Percentiles rank a stretch among this genome's conserved stretches.
phyloP scores from a whole-genome alignment of 192 early-diverging fungal genomes.

The Glomus cerebriforme region DNA sequence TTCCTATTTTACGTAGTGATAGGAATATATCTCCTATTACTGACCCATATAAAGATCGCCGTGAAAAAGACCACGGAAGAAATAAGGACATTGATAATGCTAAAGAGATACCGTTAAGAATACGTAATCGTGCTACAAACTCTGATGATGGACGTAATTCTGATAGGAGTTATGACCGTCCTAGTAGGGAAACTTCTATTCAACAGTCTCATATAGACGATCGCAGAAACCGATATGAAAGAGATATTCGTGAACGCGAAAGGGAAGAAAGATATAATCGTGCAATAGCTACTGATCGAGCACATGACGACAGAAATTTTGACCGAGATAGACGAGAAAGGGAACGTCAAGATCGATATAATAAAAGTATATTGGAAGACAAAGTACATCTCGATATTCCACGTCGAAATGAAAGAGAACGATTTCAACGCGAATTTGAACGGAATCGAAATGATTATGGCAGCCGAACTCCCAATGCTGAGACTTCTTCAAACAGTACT shows the following conservation, averaged over 20 bases:
- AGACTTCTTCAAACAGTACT: slow-evolving; percentile 15
- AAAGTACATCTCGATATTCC: slow-evolving; percentile 15
- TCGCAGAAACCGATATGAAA: neutral
- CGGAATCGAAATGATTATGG: neutral
- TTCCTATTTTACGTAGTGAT: neutral
- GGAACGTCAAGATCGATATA: slow-evolving; percentile 19
- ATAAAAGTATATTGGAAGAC: slow-evolving; percentile 18
- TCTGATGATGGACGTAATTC: slow-evolving; percentile 21
- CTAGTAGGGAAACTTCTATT: neutral
- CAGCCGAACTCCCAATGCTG: neutral
- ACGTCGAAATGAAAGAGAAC: slow-evolving; percentile 2
- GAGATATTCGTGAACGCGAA: slow-evolving; percentile 13
- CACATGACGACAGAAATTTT: neutral
- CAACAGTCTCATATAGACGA: slow-evolving; percentile 10
- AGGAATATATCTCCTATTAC: neutral
- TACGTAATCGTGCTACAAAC: neutral
- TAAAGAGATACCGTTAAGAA: neutral
- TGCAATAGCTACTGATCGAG: neutral
- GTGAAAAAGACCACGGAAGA: neutral
- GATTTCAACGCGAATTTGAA: neutral
- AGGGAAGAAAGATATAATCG: slow-evolving; percentile 28
- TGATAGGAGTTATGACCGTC: slow-evolving; percentile 11
- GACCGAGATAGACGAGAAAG: slow-evolving; percentile 22
- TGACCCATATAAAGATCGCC: neutral
- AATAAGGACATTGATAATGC: neutral